These are phyloP conservation scores for Mycogone perniciosa DNA, from an alignment of 2,329 filamentous ascomycete genomes.

Conservation along the genomic window DNA sequence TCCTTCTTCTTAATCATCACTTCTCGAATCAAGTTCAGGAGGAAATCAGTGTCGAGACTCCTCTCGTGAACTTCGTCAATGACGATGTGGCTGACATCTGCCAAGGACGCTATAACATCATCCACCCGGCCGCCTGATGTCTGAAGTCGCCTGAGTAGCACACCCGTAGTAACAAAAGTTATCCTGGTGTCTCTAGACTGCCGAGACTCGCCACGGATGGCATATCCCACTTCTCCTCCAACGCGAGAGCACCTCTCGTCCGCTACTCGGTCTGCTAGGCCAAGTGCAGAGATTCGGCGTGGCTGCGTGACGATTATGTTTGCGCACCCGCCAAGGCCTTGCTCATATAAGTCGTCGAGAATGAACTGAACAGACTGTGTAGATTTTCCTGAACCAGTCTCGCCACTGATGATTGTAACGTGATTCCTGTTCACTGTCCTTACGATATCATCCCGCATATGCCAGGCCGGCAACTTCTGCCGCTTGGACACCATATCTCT, in stretches of 20 bases:
- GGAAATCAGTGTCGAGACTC: conserved; percentile 89
- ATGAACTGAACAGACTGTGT: conserved; percentile 97
- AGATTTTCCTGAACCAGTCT: conserved; percentile 94
- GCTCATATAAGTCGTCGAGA: conserved; percentile 79
- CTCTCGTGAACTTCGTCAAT: conserved; percentile 97
- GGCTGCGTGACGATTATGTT: conserved; percentile 97
- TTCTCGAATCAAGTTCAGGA: conserved; percentile 80
- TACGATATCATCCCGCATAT: conserved; percentile 69
- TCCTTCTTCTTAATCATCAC: conserved; percentile 69
- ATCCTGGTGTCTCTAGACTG: conserved; percentile 71
- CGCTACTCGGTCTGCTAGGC: conserved; percentile 87
- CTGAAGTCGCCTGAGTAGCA: conserved; percentile 83
- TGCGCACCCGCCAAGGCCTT: conserved; percentile 65
- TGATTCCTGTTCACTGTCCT: conserved; percentile 68
- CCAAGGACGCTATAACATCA: conserved; percentile 73
- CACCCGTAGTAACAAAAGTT: conserved; percentile 93
- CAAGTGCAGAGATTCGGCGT: conserved; percentile 86
- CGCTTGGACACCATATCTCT: conserved; percentile 70
- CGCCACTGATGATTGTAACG: conserved; percentile 93
- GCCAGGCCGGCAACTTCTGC: conserved; percentile 79
- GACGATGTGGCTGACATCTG: conserved; percentile 88
- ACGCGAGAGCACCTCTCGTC: conserved; percentile 79
- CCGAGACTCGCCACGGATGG: conserved; percentile 85
- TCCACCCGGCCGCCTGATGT: conserved; percentile 75
- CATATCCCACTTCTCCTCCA: conserved; percentile 85